Conservation (phyloP, 2,329 filamentous ascomycete genomes). For the Trichoderma aggressivum region DNA sequence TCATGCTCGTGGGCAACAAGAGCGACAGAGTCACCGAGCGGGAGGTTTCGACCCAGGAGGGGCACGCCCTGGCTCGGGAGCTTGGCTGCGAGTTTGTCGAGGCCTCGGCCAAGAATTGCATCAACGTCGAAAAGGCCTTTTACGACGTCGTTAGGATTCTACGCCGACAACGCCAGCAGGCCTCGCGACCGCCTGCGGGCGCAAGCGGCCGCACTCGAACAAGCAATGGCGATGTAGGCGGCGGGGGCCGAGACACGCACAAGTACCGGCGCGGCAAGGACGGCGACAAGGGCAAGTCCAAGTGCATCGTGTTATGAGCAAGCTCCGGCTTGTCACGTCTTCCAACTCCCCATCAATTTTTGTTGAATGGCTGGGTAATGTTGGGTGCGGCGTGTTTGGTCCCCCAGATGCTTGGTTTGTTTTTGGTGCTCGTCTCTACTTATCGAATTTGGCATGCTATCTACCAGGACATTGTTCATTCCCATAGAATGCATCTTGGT, state of each 20-base stretch:
- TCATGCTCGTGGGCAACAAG: constrained; percentile 99
- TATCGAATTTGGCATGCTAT: background rate
- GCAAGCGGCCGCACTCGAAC: constrained; percentile 38
- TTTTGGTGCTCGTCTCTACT: background rate
- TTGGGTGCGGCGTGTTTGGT: background rate
- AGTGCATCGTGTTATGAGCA: constrained; percentile 42
- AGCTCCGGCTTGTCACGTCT: background rate
- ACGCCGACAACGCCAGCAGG: constrained; percentile 71
- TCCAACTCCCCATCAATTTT: background rate
- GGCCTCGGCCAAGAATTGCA: constrained; percentile 94
- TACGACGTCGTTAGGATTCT: constrained; percentile 95
- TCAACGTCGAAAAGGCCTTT: constrained; percentile 97
- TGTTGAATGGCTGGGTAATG: background rate
- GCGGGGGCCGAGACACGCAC: constrained; percentile 31
- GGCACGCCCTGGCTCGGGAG: constrained; percentile 84
- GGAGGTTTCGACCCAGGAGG: constrained; percentile 95
- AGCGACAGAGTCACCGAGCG: constrained; percentile 94
- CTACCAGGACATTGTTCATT: background rate
- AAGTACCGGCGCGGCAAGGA: constrained; percentile 35
- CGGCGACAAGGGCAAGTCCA: constrained; percentile 36
- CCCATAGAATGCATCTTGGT: background rate
- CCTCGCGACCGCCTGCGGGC: constrained; percentile 38
- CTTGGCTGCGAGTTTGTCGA: constrained; percentile 96
- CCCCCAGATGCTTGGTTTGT: background rate
- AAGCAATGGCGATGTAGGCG: constrained; percentile 35